Evolutionary conservation across 805 yeast genomes (phyloP), one percentile per base, ranked within the genome.

Genomic region (Pichia deserticola): DNA sequence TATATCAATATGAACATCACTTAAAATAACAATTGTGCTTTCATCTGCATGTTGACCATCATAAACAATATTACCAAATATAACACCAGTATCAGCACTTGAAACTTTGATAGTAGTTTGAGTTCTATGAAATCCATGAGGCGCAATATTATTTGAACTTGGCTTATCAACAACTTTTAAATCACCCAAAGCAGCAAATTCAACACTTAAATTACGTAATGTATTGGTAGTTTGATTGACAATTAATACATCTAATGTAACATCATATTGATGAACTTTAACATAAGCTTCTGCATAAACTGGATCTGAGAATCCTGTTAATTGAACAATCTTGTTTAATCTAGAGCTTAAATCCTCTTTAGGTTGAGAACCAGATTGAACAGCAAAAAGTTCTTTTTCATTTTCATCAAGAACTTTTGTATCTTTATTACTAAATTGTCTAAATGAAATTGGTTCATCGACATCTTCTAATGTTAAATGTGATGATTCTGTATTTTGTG

Each of bases 221-320:
- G 99, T 93, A 53, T 79, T 85, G 5, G 82, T 82, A 3, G 99
- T 93, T 72, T 93, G 99, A 66, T 93, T 93, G 42, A 93, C 98
- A 54, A 93, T 72, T 66, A 93, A 73, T 15, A 93, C 97, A 60
- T 95, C 99, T 58, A 93, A 76, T 0, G 89, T 89, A 60, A 93
- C 95, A 66, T 95, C 98, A 65, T 86, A 93, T 70, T 95, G 98
- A 61, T 90, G 96, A n/a, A 89, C 93, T 57, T 87, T 87, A 57
- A 93, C 88, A 62, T 86, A 88, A 0, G 97, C 99, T 71, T 93
- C 99, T 7, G 97, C 98, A 65, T 93, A 93, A 35, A 93, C 95
- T 25, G 98, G 96, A 66, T 93, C 99, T 0, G 97, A 86, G 68
- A 89, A 93, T 15, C 99, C 99, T n/a, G 99, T 92, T 57, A 93